Conservation (phyloP, 306 rosid genomes). For the Sindora glabra region DNA sequence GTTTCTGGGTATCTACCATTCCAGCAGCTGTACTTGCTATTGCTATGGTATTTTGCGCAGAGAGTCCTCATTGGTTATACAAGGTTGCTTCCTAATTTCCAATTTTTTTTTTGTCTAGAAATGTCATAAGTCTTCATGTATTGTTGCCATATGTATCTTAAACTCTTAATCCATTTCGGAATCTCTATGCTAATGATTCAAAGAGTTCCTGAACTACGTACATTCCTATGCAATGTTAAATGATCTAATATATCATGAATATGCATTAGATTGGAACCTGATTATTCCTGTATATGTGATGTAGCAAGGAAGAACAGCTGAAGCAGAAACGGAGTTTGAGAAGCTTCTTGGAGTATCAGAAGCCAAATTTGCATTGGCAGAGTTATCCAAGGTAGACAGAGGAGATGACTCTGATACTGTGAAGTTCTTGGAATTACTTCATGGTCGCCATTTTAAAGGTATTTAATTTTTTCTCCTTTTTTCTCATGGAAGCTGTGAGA, state of each 20-base stretch:
- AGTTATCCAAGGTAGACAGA: constrained; percentile 63
- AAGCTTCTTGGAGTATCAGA: constrained; percentile 81
- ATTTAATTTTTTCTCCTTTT: too few species aligned
- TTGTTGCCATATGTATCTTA: background rate
- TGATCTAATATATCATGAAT: too few species aligned
- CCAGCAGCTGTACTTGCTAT: constrained; percentile 73
- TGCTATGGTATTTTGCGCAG: constrained; percentile 80
- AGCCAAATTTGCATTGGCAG: constrained; percentile 78
- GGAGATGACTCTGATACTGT: constrained; percentile 72
- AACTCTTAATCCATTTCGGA: too few species aligned
- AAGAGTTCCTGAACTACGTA: too few species aligned
- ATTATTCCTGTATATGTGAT: constrained; percentile 16
- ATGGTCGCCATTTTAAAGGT: constrained; percentile 87
- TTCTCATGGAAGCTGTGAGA: background rate
- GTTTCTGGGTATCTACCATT: constrained; percentile 78
- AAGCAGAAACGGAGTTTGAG: constrained; percentile 82
- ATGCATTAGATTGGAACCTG: background rate
- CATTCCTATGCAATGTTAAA: too few species aligned
- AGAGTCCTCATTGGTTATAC: constrained; percentile 90
- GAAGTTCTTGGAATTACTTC: constrained; percentile 65
- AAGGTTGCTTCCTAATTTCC: constrained; percentile 43
- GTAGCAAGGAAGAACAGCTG: constrained; percentile 85
- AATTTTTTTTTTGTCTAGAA: constrained; percentile 4
- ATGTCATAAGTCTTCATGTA: background rate
- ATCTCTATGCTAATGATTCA: too few species aligned